Conservation (phyloP, 371 early-diverging fungal genomes). For the Batkoa obscura region DNA sequence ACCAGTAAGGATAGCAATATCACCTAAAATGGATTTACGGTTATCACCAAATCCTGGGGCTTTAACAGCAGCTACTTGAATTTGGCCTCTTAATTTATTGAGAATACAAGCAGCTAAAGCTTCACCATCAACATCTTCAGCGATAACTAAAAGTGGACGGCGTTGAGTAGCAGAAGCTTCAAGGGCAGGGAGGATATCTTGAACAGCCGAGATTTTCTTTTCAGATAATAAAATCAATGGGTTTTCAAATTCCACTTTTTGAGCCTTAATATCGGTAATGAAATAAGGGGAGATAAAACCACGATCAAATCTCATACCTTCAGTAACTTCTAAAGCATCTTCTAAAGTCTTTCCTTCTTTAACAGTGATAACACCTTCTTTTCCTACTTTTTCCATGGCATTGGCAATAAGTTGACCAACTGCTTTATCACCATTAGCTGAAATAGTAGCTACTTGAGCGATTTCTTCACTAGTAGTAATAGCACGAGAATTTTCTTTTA, state of each 20-base stretch:
- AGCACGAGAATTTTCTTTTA: slow-evolving; percentile 66
- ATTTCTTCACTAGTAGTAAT: slow-evolving; percentile 90
- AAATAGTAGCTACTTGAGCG: slow-evolving; percentile 94
- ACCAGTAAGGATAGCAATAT: slow-evolving; percentile 87
- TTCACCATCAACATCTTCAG: slow-evolving; percentile 96
- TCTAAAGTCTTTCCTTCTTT: slow-evolving; percentile 96
- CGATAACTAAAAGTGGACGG: slow-evolving; percentile 88
- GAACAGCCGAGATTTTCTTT: slow-evolving; percentile 87
- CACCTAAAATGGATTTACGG: slow-evolving; percentile 93
- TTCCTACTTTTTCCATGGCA: slow-evolving; percentile 98
- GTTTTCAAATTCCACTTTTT: slow-evolving; percentile 97
- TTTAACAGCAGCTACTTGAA: slow-evolving; percentile 91
- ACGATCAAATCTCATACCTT: slow-evolving; percentile 98
- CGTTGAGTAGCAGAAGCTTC: slow-evolving; percentile 87
- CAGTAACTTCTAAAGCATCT: slow-evolving; percentile 92
- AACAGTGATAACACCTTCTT: slow-evolving; percentile 97
- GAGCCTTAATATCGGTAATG: slow-evolving; percentile 90
- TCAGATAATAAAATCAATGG: slow-evolving; percentile 88
- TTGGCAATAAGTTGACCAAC: slow-evolving; percentile 88
- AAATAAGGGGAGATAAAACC: slow-evolving; percentile 98
- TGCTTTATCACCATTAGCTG: slow-evolving; percentile 94
- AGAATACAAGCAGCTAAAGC: slow-evolving; percentile 95
- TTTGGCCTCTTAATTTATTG: slow-evolving; percentile 95
- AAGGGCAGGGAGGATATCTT: slow-evolving; percentile 87
- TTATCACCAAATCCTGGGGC: slow-evolving; percentile 98